Evolutionary conservation across 225 moss, liverwort and hornwort species (phyloP).

Genomic region (Marchantia paleacea): DNA sequence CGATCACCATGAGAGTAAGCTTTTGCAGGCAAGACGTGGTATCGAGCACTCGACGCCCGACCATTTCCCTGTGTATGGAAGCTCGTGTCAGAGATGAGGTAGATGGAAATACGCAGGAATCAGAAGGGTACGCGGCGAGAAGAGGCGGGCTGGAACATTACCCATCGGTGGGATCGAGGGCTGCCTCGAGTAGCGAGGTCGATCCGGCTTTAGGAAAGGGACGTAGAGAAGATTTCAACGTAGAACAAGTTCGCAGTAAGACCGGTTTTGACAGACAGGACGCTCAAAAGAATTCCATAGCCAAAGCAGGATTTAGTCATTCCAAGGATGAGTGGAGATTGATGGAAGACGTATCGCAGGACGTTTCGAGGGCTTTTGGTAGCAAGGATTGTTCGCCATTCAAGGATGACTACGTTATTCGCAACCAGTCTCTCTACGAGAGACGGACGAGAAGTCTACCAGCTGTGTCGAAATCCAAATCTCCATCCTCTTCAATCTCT

Average conservation of each 20-base stretch:
- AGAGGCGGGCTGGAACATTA: slow-evolving; percentile 23
- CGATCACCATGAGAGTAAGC: slow-evolving; percentile 24
- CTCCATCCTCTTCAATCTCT: slow-evolving; percentile 18
- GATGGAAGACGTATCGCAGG: slow-evolving; percentile 57
- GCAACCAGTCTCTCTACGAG: slow-evolving; percentile 36
- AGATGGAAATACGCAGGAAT: neutral
- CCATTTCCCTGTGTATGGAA: slow-evolving; percentile 31
- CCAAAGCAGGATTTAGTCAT: slow-evolving; percentile 16
- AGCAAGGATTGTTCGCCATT: slow-evolving; percentile 46
- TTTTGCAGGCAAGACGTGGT: slow-evolving; percentile 23
- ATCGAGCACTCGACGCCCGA: slow-evolving; percentile 42
- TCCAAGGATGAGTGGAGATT: slow-evolving; percentile 29
- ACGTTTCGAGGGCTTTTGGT: slow-evolving; percentile 43
- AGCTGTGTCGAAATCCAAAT: slow-evolving; percentile 38
- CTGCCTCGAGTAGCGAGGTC: neutral
- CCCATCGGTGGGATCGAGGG: slow-evolving; percentile 12
- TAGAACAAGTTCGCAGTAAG: neutral
- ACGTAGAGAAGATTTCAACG: neutral
- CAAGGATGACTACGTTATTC: slow-evolving; percentile 43
- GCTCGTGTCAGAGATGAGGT: slow-evolving; percentile 21
- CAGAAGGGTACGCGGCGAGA: slow-evolving; percentile 5
- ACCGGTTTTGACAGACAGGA: neutral
- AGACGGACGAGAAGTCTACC: slow-evolving; percentile 59
- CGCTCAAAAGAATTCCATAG: neutral
- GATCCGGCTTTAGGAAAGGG: neutral